phyloP scores from a whole-genome alignment of 225 moss, liverwort and hornwort genomes.

The Bryum argenteum region DNA sequence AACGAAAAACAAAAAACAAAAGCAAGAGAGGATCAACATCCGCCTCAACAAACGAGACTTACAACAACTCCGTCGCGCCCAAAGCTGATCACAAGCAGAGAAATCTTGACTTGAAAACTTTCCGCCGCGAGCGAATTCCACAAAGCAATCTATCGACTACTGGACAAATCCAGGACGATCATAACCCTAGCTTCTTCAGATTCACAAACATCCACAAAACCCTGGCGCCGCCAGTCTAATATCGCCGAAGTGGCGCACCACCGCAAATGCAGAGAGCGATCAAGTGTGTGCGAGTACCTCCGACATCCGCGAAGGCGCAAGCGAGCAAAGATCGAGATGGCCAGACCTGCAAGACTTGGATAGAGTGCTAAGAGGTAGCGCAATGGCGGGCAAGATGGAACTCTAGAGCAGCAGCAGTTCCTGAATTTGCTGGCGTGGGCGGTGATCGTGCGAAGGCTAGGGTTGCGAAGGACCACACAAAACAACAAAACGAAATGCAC shows the following conservation, averaged over 20 bases:
- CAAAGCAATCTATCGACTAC: slow-evolving; percentile 29
- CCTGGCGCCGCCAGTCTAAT: slow-evolving; percentile 13
- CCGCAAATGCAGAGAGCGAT: slow-evolving; percentile 22
- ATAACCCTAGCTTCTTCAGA: slow-evolving; percentile 17
- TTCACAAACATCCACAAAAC: slow-evolving; percentile 33
- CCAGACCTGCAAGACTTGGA: background rate
- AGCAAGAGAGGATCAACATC: background rate
- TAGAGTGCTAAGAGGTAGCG: background rate
- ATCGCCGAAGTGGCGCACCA: slow-evolving; percentile 13
- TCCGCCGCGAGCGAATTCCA: slow-evolving; percentile 30
- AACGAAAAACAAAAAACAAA: background rate
- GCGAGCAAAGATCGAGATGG: background rate
- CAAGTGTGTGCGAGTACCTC: slow-evolving; percentile 10
- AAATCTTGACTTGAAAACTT: slow-evolving; percentile 23
- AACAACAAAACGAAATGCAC: background rate
- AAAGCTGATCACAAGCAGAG: slow-evolving; percentile 42
- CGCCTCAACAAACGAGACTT: background rate
- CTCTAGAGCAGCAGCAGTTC: background rate
- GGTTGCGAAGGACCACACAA: slow-evolving; percentile 43
- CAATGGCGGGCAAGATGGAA: background rate
- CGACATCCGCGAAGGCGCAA: slow-evolving; percentile 13
- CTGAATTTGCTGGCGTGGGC: background rate
- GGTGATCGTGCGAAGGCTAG: slow-evolving; percentile 23
- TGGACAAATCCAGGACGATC: slow-evolving; percentile 16
- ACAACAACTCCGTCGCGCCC: slow-evolving; percentile 14